Conservation (phyloP, 108 stramenopile species). For the Poteriospumella lacustris region DNA sequence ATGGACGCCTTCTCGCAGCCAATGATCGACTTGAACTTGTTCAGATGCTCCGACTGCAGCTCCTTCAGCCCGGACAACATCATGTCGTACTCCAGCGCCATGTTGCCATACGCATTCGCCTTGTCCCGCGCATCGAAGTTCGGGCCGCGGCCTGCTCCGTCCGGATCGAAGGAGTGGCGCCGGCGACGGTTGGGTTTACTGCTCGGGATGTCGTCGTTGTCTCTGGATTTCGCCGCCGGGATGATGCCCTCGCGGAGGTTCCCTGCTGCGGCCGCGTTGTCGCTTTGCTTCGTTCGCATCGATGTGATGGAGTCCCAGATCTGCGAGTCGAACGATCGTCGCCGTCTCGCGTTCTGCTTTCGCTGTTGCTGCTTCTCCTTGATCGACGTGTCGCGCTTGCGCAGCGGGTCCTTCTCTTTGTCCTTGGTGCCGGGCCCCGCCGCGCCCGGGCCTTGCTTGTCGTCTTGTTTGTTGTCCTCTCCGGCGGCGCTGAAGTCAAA, state of each 20-base stretch:
- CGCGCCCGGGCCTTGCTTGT: too few species aligned
- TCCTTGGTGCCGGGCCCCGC: too few species aligned
- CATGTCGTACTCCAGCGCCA: constrained; percentile 20
- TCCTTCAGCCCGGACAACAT: neutral
- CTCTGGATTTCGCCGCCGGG: neutral
- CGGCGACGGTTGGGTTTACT: neutral
- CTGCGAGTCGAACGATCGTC: constrained; percentile 3
- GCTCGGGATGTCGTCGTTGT: neutral
- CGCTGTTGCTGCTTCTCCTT: too few species aligned
- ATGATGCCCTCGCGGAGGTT: neutral
- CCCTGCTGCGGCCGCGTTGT: neutral
- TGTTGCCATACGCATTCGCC: constrained; percentile 14
- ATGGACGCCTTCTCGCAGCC: constrained; percentile 8
- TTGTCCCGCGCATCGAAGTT: neutral
- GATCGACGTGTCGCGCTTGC: neutral
- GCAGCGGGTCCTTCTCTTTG: neutral
- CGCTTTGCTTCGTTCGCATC: neutral
- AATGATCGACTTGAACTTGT: neutral
- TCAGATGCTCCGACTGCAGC: neutral
- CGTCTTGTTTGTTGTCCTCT: neutral
- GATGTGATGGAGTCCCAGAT: neutral
- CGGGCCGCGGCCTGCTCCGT: too few species aligned
- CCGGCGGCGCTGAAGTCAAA: neutral
- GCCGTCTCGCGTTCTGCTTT: neutral
- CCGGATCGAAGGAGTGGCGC: neutral